phyloP scores from a whole-genome alignment of 257 asterid species.

The Solanum peruvianum region DNA sequence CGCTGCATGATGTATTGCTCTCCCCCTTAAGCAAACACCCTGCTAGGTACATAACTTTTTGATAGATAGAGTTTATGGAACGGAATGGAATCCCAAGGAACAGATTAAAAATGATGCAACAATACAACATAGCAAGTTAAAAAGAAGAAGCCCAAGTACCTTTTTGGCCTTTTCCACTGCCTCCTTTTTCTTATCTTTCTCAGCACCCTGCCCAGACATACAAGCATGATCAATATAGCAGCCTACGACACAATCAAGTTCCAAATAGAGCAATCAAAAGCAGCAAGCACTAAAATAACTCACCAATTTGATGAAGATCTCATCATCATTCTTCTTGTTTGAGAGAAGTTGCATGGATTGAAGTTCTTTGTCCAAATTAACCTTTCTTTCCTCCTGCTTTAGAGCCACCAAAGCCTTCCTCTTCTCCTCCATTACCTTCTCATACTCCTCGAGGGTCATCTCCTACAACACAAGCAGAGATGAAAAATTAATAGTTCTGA shows the following conservation, averaged over 20 bases:
- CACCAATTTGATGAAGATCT: slow-evolving; percentile 53
- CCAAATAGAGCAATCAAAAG: neutral
- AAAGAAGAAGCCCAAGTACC: neutral
- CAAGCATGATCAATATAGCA: neutral
- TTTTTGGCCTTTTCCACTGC: neutral
- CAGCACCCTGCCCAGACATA: neutral
- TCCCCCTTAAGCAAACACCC: neutral
- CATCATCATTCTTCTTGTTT: slow-evolving; percentile 57
- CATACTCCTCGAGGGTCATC: slow-evolving; percentile 74
- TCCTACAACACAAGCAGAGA: slow-evolving; percentile 15
- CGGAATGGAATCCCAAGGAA: too few relatives aligned
- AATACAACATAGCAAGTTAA: neutral
- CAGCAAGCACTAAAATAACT: neutral
- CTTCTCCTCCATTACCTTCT: slow-evolving; percentile 56
- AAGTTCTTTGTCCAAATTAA: slow-evolving; percentile 45
- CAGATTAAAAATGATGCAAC: neutral
- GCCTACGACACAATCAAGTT: neutral
- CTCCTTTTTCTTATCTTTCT: slow-evolving; percentile 3
- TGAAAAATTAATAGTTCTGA: neutral
- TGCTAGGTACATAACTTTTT: too few relatives aligned
- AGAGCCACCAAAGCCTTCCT: slow-evolving; percentile 39
- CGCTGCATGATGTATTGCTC: neutral
- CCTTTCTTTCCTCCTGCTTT: slow-evolving; percentile 58
- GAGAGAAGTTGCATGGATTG: slow-evolving; percentile 58
- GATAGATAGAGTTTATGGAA: too few relatives aligned